Base-by-base conservation (phyloP, 1,139 yeast genomes). In the Debaryomycetaceae sp. region DNA sequence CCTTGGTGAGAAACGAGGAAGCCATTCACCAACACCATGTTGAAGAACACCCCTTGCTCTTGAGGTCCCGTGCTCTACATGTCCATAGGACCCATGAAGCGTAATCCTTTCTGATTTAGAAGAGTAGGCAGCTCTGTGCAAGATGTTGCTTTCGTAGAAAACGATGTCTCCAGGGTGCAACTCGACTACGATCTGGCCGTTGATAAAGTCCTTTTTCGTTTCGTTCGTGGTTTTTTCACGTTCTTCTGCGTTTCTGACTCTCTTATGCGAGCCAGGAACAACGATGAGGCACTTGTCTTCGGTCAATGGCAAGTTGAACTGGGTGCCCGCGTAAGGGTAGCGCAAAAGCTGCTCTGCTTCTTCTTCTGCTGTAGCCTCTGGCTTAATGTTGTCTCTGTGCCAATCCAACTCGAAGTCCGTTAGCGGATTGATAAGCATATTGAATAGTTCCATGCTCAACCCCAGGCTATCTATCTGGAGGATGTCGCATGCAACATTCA, bases 351-450 rank as follows among this genome's bases (percentile, higher is more conserved):
- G 69, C 28, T 57, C 59, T 3, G 67, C 63, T 51, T 77, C 82
- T 52, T 75, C 73, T 40, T 70, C 76, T 2, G 65, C 65, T 4
- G 73, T 57, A 6, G 61, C 78, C 32, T 75, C 79, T 5, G 80
- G 79, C 45, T 67, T 69, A 41, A 77, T 73, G 46, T 73, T 71
- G 52, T 77, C 82, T 34, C 82, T 59, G 54, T 77, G 81, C 82
- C 81, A 77, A 45, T 74, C 77, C 51, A 77, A 65, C 7, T 72
- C 80, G 52, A 77, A 77, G 53, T 77, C 79, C 11, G 78, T 72
- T 45, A 74, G 62, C 2, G 82, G 82, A 47, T 76, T 76, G 49
- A 76, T 75, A 46, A 77, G 65, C 81, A 77, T 75, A 50, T 77
- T 77, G 53, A 77, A 67, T 41, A 77, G 63, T 50, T 76, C 81